Evolutionary conservation across 129 eudicot species (phyloP).

Genomic region (Saposhnikovia divaricata): DNA sequence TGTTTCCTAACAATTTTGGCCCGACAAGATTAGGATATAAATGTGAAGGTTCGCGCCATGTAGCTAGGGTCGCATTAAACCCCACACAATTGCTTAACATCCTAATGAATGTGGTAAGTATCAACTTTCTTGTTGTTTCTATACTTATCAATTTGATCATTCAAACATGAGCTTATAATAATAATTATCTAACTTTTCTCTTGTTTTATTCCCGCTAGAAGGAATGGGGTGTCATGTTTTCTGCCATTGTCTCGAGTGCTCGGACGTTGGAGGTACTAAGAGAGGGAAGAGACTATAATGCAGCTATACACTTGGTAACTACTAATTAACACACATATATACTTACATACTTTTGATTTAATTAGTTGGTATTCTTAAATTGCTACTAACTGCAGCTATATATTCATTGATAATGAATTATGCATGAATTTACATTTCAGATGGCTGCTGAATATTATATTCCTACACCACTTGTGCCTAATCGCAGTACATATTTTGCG

Average conservation of each 20-base stretch:
- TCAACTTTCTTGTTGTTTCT: neutral
- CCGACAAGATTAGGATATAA: conserved; percentile 19
- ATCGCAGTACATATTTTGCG: neutral
- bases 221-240: conserved; percentile 45
- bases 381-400: neutral
- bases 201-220: conserved; percentile 22
- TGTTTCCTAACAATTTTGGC: conserved; percentile 36
- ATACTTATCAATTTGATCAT: neutral
- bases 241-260: conserved; percentile 50
- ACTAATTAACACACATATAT: conserved; percentile 29
- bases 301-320: conserved; percentile 32
- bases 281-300: conserved; percentile 27
- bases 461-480: neutral
- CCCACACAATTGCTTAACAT: conserved; percentile 42
- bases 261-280: conserved; percentile 45
- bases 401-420: neutral
- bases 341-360: conserved; percentile 34
- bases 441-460: conserved; percentile 27
- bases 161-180: too few species aligned
- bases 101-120: conserved; percentile 46
- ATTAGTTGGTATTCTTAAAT: neutral
- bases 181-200: neutral
- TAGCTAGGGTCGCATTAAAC: conserved; percentile 40
- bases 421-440: conserved; percentile 14
- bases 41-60: conserved; percentile 45